Percentiles rank a stretch among this genome's conserved stretches.
Evolutionary conservation across 2,329 filamentous ascomycete genomes (phyloP).

Genomic region (Beauveria brongniartii): DNA sequence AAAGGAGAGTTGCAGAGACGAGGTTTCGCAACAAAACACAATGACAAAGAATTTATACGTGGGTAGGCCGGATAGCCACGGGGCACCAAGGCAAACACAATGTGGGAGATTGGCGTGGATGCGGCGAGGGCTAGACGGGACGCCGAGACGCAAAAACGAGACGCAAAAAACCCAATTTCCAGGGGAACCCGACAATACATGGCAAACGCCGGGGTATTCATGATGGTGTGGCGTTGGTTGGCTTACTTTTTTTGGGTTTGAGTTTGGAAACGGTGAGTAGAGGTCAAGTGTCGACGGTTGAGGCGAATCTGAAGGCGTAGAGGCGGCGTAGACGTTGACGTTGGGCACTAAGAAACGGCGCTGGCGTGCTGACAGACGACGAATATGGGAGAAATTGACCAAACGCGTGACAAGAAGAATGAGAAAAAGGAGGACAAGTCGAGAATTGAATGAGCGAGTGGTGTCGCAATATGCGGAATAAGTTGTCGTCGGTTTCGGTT

Average conservation of each 20-base stretch:
- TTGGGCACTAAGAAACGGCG: neutral
- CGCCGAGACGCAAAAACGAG: neutral
- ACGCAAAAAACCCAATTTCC: neutral
- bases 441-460: neutral
- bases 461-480: neutral
- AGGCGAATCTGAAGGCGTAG: neutral
- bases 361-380: neutral
- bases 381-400: neutral
- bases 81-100: neutral
- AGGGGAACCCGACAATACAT: neutral
- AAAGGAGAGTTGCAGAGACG: neutral
- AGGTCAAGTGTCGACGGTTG: neutral
- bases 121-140: neutral
- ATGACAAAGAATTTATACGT: neutral
- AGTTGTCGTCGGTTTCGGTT: neutral
- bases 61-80: neutral
- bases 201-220: neutral
- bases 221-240: neutral
- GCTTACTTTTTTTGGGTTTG: neutral
- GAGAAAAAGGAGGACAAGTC: neutral
- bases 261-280: too few species aligned
- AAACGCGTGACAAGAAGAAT: neutral
- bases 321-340: neutral
- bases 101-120: neutral
- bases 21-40: neutral